Evolutionary conservation across 352 stramenopile genomes (phyloP), one percentile per base, ranked within the genome.

Genomic region (Thraustochytrium aureum): DNA sequence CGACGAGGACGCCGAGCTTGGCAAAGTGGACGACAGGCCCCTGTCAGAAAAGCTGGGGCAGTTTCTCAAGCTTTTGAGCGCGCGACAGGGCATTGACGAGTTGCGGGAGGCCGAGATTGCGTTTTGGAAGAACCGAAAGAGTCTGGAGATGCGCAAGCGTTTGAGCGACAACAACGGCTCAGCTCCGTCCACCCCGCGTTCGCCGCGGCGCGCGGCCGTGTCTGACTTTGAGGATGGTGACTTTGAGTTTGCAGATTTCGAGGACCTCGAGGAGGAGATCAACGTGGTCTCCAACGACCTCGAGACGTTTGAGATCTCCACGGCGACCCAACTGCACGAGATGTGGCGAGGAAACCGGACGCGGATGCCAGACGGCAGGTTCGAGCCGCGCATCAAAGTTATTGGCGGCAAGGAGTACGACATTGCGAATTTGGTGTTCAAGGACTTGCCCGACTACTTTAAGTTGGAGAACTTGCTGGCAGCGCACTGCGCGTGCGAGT

Each of bases 231-330:
- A 67, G 39, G 61, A 52, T 4, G 20, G 17, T 14, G 61, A 45
- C 61, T 6, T n/a, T n/a, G 61, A 67, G 6, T 74, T 65, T 72
- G 41, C 33, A 0, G 64, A 74, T 4, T 17, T 74, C 32, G 37
- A 52, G 12, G 52, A 67, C 14, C 30, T 73, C 2, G 69, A 67
- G 20, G 61, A 43, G 3, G 59, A 67, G 22, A 50, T 74, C 17
- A 62, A 59, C 17, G 52, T 32, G 5, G 50, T 74, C 2, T 74
- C 69, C 10, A 41, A 54, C 17, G 69, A 79, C 12, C 39, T 79
- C 7, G 50, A 79, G 41, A 73, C 69, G 6, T 79, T 79, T 73
- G 69, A 79, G 54, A 67, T 79, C 20, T 79, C 69, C 47, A 79
- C 69, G 2, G 69, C 69, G 37, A 79, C 69, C 10, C 35, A 79